phyloP scores from a whole-genome alignment of 2,329 filamentous ascomycete genomes.

The Dendrostoma leiphaemia region DNA sequence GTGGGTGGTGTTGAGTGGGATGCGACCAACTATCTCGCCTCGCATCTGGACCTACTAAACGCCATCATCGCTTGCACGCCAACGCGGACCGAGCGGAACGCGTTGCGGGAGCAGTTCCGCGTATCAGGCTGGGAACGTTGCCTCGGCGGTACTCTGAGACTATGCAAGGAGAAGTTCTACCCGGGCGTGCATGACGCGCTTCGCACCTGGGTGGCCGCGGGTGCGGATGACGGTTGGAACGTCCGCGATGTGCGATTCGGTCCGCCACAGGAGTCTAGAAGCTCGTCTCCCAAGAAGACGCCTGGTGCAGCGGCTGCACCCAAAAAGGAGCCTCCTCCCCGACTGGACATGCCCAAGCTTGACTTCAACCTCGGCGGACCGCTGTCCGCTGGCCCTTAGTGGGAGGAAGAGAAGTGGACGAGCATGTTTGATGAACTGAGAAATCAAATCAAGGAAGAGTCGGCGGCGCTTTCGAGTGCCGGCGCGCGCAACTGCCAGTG shows the following conservation, averaged over 20 bases:
- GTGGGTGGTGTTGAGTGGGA: constrained; percentile 99
- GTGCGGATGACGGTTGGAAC: constrained; percentile 84
- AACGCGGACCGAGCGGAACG: constrained; percentile 67
- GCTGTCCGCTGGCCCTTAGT: constrained; percentile 19
- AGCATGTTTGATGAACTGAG: constrained; percentile 25
- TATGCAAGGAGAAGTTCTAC: constrained; percentile 98
- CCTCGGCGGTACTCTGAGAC: constrained; percentile 78
- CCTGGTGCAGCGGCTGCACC: constrained; percentile 32
- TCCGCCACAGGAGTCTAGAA: constrained; percentile 43
- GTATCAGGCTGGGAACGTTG: constrained; percentile 89
- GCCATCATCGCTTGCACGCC: constrained; percentile 82
- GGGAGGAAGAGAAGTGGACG: constrained; percentile 27
- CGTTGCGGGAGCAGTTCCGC: constrained; percentile 71
- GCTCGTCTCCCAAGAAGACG: constrained; percentile 44
- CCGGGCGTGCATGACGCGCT: constrained; percentile 85
- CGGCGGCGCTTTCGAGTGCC: background rate
- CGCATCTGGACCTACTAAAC: constrained; percentile 89
- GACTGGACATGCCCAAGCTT: constrained; percentile 59
- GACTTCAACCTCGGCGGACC: constrained; percentile 42
- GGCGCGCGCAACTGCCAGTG: background rate
- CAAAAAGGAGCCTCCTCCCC: constrained; percentile 56
- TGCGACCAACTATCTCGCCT: constrained; percentile 92
- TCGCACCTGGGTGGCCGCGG: constrained; percentile 86
- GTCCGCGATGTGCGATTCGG: constrained; percentile 78
- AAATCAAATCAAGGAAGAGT: background rate